Percentiles rank a stretch among this genome's conserved stretches.
Evolutionary conservation across 306 rosid species (phyloP).

Genomic region (Inga leiocalycina): DNA sequence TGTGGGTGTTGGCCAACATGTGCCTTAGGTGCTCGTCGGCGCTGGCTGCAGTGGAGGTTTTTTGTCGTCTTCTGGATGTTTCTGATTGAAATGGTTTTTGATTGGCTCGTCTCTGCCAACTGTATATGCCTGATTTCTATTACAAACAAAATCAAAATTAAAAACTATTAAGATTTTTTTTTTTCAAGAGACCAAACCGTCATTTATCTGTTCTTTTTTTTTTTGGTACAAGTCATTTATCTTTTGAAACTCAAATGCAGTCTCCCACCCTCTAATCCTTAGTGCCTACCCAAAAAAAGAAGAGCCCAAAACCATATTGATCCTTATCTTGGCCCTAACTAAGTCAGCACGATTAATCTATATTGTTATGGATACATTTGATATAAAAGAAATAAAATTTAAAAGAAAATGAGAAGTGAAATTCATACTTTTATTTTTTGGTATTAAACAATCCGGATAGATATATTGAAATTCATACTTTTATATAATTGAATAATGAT

Average conservation of each 20-base stretch:
- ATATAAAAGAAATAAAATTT: too few relatives aligned
- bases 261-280: background rate
- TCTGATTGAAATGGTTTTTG: background rate
- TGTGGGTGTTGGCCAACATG: background rate
- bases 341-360: too few relatives aligned
- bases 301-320: background rate
- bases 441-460: too few relatives aligned
- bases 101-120: background rate
- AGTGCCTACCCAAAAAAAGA: background rate
- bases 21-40: background rate
- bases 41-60: background rate
- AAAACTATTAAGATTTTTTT: too few relatives aligned
- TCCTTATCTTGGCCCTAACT: background rate
- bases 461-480: background rate
- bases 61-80: background rate
- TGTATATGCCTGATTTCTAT: background rate
- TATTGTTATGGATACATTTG: too few relatives aligned
- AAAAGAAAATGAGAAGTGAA: too few relatives aligned
- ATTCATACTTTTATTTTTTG: too few relatives aligned
- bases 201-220: too few relatives aligned
- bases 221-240: too few relatives aligned
- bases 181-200: too few relatives aligned
- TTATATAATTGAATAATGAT: too few relatives aligned
- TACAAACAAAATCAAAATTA: too few relatives aligned
- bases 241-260: background rate